A percentile compares a stretch with the other conserved stretches of the same genome.
These are phyloP conservation scores for Fomitopsis serialis DNA, from an alignment of 768 basidiomycete species.

Conservation along the genomic window DNA sequence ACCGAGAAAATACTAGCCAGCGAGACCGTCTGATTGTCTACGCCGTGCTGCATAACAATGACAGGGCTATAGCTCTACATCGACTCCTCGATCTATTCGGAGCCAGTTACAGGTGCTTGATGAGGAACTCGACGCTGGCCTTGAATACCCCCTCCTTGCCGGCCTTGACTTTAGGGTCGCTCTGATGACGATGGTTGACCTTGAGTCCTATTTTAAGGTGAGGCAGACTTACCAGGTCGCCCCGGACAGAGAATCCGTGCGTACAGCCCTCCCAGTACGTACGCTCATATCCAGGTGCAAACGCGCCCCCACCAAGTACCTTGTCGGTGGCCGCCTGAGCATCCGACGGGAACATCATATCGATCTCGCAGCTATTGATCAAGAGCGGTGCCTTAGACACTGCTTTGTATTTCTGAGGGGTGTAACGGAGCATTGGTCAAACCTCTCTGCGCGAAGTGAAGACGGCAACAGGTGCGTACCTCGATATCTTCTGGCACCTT, in stretches of 20 bases:
- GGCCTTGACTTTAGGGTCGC: constrained; percentile 44
- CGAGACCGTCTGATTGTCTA: too few relatives aligned
- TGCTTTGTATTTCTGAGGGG: constrained; percentile 25
- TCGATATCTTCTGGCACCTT: constrained; percentile 34
- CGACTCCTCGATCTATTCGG: background rate
- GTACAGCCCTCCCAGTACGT: constrained; percentile 26
- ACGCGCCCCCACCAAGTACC: constrained; percentile 34
- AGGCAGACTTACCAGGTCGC: constrained; percentile 29
- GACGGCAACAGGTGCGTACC: constrained; percentile 11
- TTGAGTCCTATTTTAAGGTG: constrained; percentile 15
- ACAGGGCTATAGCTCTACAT: background rate
- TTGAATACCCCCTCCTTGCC: constrained; percentile 64
- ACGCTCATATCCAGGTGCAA: constrained; percentile 33
- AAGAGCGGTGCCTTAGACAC: constrained; percentile 35
- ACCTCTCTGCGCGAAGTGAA: background rate
- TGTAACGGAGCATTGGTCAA: background rate
- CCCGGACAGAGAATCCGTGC: constrained; percentile 38
- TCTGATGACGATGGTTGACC: constrained; percentile 6
- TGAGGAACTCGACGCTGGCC: constrained; percentile 48
- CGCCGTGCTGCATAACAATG: background rate
- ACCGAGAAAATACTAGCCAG: too few relatives aligned
- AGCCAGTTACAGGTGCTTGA: constrained; percentile 21
- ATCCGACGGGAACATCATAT: constrained; percentile 28
- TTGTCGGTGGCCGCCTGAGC: constrained; percentile 29
- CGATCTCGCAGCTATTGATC: constrained; percentile 35